Evolutionary conservation across 2,329 filamentous ascomycete genomes (phyloP).

Genomic region (Nectriaceae sp.): DNA sequence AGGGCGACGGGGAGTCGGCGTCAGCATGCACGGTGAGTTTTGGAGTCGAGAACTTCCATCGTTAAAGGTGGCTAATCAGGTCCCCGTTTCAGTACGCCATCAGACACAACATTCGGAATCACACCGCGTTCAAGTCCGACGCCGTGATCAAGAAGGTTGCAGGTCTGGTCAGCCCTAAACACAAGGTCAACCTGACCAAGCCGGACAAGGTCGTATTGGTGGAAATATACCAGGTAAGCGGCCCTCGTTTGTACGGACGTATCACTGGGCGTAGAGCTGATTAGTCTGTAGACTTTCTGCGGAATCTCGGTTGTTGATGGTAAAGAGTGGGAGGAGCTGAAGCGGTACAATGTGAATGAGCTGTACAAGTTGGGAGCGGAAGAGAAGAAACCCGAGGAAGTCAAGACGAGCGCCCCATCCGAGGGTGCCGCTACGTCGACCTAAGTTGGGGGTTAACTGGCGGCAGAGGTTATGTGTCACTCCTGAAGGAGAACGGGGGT

Average conservation of each 20-base stretch:
- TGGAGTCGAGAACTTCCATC: constrained; percentile 7
- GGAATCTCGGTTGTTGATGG: constrained; percentile 78
- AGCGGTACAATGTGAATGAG: constrained; percentile 77
- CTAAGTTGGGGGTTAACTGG: too few species aligned
- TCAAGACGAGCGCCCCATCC: neutral
- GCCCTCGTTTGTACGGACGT: constrained; percentile 20
- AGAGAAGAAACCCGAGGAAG: constrained; percentile 12
- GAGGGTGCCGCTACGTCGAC: neutral
- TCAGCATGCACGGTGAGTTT: constrained; percentile 45
- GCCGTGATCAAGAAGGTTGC: constrained; percentile 73
- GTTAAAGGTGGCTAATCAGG: constrained; percentile 16
- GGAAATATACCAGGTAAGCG: constrained; percentile 74
- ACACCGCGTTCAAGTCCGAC: constrained; percentile 67
- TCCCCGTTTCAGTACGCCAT: constrained; percentile 70
- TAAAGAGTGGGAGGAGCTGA: constrained; percentile 69
- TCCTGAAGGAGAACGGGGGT: too few species aligned
- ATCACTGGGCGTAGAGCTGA: constrained; percentile 20
- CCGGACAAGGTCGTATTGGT: constrained; percentile 79
- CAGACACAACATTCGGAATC: constrained; percentile 73
- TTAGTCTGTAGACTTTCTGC: constrained; percentile 62
- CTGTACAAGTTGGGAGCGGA: constrained; percentile 52
- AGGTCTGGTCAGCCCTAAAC: constrained; percentile 61
- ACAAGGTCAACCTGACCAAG: constrained; percentile 76
- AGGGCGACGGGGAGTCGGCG: constrained; percentile 16
- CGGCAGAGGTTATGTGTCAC: too few species aligned